Base-by-base conservation (phyloP, 2,329 filamentous ascomycete genomes). In the Pyrenophora graminea region DNA sequence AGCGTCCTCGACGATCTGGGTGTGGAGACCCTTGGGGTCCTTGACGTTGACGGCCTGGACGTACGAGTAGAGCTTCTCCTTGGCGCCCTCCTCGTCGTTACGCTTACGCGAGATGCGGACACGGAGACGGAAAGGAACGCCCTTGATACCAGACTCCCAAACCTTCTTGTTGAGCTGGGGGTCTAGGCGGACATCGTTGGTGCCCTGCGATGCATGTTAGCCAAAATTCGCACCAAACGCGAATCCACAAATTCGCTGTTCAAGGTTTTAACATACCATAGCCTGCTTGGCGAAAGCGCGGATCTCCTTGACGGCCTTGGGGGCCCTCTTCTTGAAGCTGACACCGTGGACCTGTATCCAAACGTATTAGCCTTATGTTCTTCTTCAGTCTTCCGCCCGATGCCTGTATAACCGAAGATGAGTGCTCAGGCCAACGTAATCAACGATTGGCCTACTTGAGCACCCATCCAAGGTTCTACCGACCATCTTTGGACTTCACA, bases 101-200 rank as follows among this genome's bases (percentile, higher is more conserved):
- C 94, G 91, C 88, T 96, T 95, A 82, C 94, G 91, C 77, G 91
- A 96, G 82, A 99, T 97, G 82, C 95, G 91, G 76, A 99, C 87
- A 75, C 94, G 93, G 72, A 99, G 85, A 80, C 95, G 89, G 89
- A 88, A 97, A 69, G 93, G 91, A 68, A 97, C 92, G 75, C 94
- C 95, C 90, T 97, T 99, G 85, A 99, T 87, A 80, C 94, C 94
- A 76, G 88, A 84, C 83, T 99, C 94, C 94, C 94, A 99, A 79
- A 99, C 93, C 87, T 99, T 97, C 90, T 99, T 99, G 89, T 99
- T 99, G 76, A 99, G 83, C 83, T 94, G 89, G 75, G 94, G 94
- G 86, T 99, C 94, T 76, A 99, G 82, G 73, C 94, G 94, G 82
- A 99, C 94, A 78, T 99, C 94, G 74, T 85, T 81, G 81, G 94